Evolutionary conservation across 805 yeast species (phyloP).

Genomic region (Hanseniaspora vineae): DNA sequence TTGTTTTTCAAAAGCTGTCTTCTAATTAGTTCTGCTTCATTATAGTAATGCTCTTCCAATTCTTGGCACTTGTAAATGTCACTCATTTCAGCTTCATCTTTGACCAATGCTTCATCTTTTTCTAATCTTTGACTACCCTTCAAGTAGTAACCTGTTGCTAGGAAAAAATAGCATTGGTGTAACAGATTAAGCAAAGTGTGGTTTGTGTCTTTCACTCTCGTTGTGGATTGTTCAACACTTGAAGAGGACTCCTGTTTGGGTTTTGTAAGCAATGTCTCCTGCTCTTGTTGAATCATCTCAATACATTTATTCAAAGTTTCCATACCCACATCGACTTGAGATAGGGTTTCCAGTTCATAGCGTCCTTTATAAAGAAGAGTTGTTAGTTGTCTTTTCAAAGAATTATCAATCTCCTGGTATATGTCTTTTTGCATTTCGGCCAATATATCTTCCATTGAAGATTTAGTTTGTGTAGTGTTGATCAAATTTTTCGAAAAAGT

Average conservation of each 20-base stretch:
- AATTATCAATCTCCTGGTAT: slow-evolving; percentile 9
- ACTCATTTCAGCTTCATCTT: slow-evolving; percentile 17
- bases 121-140: slow-evolving; percentile 18
- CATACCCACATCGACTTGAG: not conserved
- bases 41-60: slow-evolving; percentile 41
- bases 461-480: slow-evolving; percentile 38
- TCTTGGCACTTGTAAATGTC: slow-evolving; percentile 25
- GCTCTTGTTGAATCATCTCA: not conserved
- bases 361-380: not conserved
- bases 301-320: not conserved
- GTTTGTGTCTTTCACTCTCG: not conserved
- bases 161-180: slow-evolving; percentile 67
- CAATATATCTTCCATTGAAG: slow-evolving; percentile 16
- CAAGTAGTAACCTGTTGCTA: slow-evolving; percentile 34
- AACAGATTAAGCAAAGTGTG: slow-evolving; percentile 21
- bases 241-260: too few relatives aligned
- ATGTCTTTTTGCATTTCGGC: slow-evolving; percentile 14
- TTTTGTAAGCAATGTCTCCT: not conserved
- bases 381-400: slow-evolving; percentile 2
- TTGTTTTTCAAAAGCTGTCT: slow-evolving; percentile 23
- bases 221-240: too few relatives aligned
- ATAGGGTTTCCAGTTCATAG: not conserved
- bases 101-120: slow-evolving; percentile 8
- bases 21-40: slow-evolving; percentile 49
- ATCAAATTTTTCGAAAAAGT: too few relatives aligned